Percentiles rank a stretch among this genome's conserved stretches.
phyloP scores from a whole-genome alignment of 371 early-diverging fungal genomes.

The Syncephalastrum sp. region DNA sequence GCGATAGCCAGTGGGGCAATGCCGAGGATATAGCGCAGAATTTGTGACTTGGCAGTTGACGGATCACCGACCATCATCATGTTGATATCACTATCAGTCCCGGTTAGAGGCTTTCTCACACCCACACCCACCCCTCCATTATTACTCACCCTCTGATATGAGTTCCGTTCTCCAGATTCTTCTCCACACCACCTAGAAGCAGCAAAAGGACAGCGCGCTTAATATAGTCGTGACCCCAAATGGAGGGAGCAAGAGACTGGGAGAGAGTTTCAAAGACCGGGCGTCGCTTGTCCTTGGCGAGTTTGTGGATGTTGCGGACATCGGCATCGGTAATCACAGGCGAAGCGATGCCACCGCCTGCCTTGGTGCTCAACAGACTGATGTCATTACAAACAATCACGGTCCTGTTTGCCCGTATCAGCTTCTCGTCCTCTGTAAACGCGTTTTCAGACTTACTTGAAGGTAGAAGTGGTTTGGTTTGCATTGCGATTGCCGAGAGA shows the following conservation, averaged over 20 bases:
- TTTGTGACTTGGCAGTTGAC: slow-evolving; percentile 96
- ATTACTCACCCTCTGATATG: slow-evolving; percentile 86
- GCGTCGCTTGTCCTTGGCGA: slow-evolving; percentile 57
- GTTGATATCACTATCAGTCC: slow-evolving; percentile 80
- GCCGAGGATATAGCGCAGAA: slow-evolving; percentile 87
- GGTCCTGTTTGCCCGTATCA: slow-evolving; percentile 55
- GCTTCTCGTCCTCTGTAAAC: background rate
- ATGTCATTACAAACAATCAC: slow-evolving; percentile 92
- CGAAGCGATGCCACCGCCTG: slow-evolving; percentile 61
- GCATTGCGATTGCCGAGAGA: slow-evolving; percentile 80
- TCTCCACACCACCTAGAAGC: slow-evolving; percentile 95
- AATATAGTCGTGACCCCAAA: slow-evolving; percentile 96
- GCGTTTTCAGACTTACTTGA: slow-evolving; percentile 52
- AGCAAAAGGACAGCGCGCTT: slow-evolving; percentile 96
- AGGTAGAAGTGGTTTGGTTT: slow-evolving; percentile 79
- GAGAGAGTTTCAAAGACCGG: slow-evolving; percentile 85
- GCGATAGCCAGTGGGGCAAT: slow-evolving; percentile 92
- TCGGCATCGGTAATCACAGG: slow-evolving; percentile 75
- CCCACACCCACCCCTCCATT: background rate
- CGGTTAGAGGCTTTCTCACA: slow-evolving; percentile 19
- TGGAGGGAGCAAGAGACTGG: slow-evolving; percentile 94
- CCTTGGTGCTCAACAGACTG: slow-evolving; percentile 76
- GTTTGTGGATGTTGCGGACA: slow-evolving; percentile 78
- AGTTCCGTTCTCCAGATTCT: slow-evolving; percentile 92
- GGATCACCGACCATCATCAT: slow-evolving; percentile 97